A percentile compares a stretch with the other conserved stretches of the same genome.
phyloP scores from a whole-genome alignment of 75 land plant genomes.

The Cryptomeria japonica region DNA sequence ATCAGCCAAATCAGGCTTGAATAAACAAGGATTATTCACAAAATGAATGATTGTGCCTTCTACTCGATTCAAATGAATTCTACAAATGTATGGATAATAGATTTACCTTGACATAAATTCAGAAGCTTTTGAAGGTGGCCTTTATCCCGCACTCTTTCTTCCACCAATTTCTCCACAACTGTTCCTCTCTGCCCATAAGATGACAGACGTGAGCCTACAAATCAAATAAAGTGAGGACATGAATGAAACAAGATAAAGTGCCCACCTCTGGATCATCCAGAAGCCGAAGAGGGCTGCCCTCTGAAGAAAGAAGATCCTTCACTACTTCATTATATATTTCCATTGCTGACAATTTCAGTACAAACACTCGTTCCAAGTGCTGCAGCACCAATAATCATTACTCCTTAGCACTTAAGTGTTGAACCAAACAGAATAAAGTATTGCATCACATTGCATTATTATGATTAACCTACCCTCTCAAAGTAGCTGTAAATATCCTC shows the following conservation, averaged over 20 bases:
- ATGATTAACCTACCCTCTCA: slow-evolving; percentile 44
- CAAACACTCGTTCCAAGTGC: slow-evolving; percentile 89
- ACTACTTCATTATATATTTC: slow-evolving; percentile 98
- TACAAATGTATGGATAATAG: neutral
- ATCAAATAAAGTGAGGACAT: neutral
- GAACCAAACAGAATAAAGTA: neutral
- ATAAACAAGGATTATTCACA: neutral
- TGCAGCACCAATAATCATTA: slow-evolving; percentile 26
- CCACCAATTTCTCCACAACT: slow-evolving; percentile 83
- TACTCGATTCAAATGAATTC: neutral
- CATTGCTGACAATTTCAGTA: slow-evolving; percentile 88
- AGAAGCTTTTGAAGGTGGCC: slow-evolving; percentile 69
- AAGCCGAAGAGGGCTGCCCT: slow-evolving; percentile 63
- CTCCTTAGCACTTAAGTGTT: neutral
- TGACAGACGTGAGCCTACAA: neutral
- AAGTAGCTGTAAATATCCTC: slow-evolving; percentile 78
- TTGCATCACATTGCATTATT: neutral
- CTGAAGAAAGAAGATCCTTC: slow-evolving; percentile 79
- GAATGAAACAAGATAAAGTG: neutral
- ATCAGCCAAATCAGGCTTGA: neutral
- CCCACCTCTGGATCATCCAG: slow-evolving; percentile 95
- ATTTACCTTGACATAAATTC: slow-evolving; percentile 81
- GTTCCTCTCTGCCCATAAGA: slow-evolving; percentile 67
- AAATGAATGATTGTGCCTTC: neutral
- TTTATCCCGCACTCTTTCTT: slow-evolving; percentile 71